phyloP scores from a whole-genome alignment of 148 eudicot species.

The Amaranthus palmeri region DNA sequence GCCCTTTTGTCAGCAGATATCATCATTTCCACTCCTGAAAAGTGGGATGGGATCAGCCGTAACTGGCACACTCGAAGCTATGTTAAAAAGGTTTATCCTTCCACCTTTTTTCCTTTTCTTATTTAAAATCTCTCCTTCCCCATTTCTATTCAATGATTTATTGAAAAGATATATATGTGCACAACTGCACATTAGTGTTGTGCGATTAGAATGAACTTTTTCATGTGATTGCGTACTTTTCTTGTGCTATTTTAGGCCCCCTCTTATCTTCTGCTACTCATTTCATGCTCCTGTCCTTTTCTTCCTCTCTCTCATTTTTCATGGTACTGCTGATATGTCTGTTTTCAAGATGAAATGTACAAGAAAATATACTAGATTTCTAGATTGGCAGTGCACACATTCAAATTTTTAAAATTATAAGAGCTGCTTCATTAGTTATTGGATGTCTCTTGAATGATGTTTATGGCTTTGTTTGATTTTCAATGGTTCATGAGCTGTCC shows the following conservation, averaged over 20 bases:
- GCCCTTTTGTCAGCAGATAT: conserved; percentile 94
- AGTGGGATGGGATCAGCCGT: conserved; percentile 99
- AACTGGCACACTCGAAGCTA: conserved; percentile 93
- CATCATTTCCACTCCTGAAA: conserved; percentile 96
- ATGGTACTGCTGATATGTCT: not conserved
- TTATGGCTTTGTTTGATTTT: not conserved
- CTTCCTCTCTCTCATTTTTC: not conserved
- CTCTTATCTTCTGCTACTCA: not conserved
- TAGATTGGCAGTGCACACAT: not conserved
- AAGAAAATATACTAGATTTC: not conserved
- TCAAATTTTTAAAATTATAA: not conserved
- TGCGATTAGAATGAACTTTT: not conserved
- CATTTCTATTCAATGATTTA: not conserved
- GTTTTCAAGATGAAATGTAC: not conserved
- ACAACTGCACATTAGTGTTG: not conserved
- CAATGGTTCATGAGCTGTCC: not conserved
- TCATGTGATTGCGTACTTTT: not conserved
- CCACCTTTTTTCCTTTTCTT: conserved; percentile 4
- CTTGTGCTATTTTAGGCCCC: not conserved
- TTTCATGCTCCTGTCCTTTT: not conserved
- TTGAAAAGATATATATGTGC: not conserved
- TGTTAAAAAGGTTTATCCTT: conserved; percentile 66
- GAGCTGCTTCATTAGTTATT: not conserved
- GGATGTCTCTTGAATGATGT: not conserved
- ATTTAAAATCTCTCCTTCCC: not conserved